These are phyloP conservation scores for Thymus quinquecostatus DNA, from an alignment of 257 asterid genomes.

Conservation along the genomic window DNA sequence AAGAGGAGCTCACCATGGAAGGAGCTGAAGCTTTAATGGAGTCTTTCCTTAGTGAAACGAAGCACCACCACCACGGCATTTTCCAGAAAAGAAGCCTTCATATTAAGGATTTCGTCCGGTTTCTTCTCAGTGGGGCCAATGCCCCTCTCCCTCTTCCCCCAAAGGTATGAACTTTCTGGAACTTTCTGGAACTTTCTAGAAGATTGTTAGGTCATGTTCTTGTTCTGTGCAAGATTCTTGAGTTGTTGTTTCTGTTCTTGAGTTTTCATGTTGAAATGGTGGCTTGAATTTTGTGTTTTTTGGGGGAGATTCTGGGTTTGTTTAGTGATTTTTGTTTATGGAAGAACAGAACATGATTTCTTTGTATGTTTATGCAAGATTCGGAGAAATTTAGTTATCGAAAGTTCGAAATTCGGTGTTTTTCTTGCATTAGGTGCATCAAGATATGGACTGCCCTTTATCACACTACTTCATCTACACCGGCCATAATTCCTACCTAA, in stretches of 20 bases:
- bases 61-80: conserved; percentile 51
- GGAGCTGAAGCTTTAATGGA: conserved; percentile 57
- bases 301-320: neutral
- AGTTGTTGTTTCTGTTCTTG: neutral
- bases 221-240: neutral
- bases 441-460: conserved; percentile 71
- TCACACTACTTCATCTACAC: conserved; percentile 75
- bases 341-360: neutral
- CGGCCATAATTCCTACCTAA: conserved; percentile 79
- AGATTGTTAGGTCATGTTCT: neutral
- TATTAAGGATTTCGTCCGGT: conserved; percentile 56
- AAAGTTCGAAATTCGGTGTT: too few relatives aligned
- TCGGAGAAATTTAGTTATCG: neutral
- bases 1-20: conserved; percentile 43
- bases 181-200: neutral
- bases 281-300: too few relatives aligned
- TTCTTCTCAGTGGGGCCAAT: conserved; percentile 55
- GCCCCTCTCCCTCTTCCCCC: conserved; percentile 56
- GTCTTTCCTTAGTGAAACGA: conserved; percentile 48
- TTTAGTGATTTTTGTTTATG: neutral
- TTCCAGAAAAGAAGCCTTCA: conserved; percentile 53
- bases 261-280: too few relatives aligned
- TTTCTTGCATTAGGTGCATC: conserved; percentile 51
- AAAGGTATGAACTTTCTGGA: conserved; percentile 40
- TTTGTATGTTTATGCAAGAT: neutral